Conservation (phyloP, 208 protist genomes). For the Spongospora subterranea region DNA sequence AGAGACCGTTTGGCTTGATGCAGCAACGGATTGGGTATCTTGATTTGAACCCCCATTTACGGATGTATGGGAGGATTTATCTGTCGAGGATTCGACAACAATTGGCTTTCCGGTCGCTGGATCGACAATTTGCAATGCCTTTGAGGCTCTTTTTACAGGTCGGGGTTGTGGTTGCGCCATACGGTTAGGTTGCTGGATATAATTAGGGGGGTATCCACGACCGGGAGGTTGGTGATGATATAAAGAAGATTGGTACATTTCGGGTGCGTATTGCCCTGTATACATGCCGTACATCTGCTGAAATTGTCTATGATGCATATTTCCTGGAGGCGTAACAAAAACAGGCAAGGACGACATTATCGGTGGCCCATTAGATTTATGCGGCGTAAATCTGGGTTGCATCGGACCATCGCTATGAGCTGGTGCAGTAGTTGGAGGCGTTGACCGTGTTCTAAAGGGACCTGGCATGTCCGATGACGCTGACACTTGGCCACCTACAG, state of each 20-base stretch:
- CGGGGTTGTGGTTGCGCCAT: not conserved
- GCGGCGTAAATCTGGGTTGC: not conserved
- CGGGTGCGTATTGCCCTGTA: too few species aligned
- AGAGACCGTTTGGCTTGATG: too few species aligned
- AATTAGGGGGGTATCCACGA: not conserved
- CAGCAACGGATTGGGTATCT: too few species aligned
- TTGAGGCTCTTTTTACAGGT: not conserved
- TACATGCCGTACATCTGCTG: not conserved
- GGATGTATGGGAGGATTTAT: too few species aligned
- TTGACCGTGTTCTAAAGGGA: not conserved
- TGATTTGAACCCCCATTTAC: too few species aligned
- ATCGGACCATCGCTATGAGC: too few species aligned
- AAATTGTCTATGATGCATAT: not conserved
- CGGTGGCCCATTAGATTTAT: not conserved
- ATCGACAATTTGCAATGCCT: conserved; percentile 16
- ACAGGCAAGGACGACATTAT: not conserved
- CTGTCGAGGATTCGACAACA: not conserved
- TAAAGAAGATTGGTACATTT: not conserved
- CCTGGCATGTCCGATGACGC: not conserved
- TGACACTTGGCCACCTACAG: not conserved
- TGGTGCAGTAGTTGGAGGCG: not conserved
- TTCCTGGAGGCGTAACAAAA: not conserved
- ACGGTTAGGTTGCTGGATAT: not conserved
- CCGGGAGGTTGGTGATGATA: not conserved
- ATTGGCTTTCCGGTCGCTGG: conserved; percentile 34